Evolutionary conservation across 371 early-diverging fungal genomes (phyloP).

Genomic region (Haplosporangium sp.): DNA sequence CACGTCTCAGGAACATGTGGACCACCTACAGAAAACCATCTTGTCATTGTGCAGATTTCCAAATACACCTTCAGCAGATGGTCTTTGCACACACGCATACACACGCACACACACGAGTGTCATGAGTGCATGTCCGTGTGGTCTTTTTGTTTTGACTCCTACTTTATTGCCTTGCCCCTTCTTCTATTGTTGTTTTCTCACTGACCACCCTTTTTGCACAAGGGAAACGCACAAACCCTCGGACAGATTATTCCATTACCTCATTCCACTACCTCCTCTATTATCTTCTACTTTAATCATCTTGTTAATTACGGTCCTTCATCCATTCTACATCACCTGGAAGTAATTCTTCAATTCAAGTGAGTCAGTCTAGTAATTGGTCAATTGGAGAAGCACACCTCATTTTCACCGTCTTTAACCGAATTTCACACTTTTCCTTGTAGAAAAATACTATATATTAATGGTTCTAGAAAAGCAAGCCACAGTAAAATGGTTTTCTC

Average conservation of each 20-base stretch:
- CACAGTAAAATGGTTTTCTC: slow-evolving; percentile 24
- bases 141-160: not conserved
- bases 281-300: not conserved
- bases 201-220: not conserved
- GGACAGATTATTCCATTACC: not conserved
- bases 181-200: not conserved
- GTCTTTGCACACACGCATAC: too few relatives aligned
- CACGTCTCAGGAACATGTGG: not conserved
- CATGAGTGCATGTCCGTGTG: slow-evolving; percentile 6
- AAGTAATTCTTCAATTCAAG: not conserved
- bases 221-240: slow-evolving; percentile 7
- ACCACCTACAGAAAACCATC: not conserved
- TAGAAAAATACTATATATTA: not conserved
- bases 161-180: not conserved
- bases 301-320: not conserved
- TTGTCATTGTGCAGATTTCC: slow-evolving; percentile 1
- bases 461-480: slow-evolving; percentile 20
- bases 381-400: not conserved
- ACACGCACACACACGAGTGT: not conserved
- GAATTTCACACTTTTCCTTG: not conserved
- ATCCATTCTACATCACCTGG: not conserved
- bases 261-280: not conserved
- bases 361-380: not conserved
- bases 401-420: not conserved
- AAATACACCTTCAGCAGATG: not conserved